Conservation (phyloP, 129 eudicot species). For the Escallonia herrerae region DNA sequence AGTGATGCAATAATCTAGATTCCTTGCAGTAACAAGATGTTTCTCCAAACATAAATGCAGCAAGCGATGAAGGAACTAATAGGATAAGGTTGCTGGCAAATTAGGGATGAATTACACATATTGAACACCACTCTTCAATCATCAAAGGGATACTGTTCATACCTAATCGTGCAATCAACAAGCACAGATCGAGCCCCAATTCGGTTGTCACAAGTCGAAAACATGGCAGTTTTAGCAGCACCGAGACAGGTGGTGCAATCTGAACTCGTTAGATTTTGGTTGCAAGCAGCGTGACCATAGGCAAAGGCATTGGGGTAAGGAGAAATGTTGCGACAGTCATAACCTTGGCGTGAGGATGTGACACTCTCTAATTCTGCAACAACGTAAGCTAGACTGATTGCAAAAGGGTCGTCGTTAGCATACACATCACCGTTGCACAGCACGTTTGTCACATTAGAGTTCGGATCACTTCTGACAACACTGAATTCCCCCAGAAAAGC, state of each 20-base stretch:
- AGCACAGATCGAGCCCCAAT: conserved; percentile 60
- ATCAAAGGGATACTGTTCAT: conserved; percentile 66
- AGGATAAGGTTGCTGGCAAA: background rate
- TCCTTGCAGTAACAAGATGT: no score
- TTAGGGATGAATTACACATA: background rate
- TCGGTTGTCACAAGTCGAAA: conserved; percentile 26
- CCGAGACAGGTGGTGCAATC: conserved; percentile 64
- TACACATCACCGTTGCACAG: conserved; percentile 50
- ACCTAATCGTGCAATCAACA: conserved; percentile 58
- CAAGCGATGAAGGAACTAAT: no score
- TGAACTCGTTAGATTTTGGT: conserved; percentile 24
- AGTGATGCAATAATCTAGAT: no score
- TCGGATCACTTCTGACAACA: conserved; percentile 32
- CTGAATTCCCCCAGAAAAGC: conserved; percentile 18
- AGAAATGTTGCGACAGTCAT: conserved; percentile 52
- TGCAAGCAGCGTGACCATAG: conserved; percentile 61
- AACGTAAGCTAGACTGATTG: conserved; percentile 49
- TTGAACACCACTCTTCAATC: conserved; percentile 14
- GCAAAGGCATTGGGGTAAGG: conserved; percentile 80
- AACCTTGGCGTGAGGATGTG: conserved; percentile 41
- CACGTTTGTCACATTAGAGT: conserved; percentile 27
- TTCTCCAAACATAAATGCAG: no score
- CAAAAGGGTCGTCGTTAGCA: conserved; percentile 47
- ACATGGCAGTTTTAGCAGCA: conserved; percentile 47
- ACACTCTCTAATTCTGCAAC: conserved; percentile 40